Evolutionary conservation across 331 rosid species (phyloP).

Genomic region (Malus hybrid): DNA sequence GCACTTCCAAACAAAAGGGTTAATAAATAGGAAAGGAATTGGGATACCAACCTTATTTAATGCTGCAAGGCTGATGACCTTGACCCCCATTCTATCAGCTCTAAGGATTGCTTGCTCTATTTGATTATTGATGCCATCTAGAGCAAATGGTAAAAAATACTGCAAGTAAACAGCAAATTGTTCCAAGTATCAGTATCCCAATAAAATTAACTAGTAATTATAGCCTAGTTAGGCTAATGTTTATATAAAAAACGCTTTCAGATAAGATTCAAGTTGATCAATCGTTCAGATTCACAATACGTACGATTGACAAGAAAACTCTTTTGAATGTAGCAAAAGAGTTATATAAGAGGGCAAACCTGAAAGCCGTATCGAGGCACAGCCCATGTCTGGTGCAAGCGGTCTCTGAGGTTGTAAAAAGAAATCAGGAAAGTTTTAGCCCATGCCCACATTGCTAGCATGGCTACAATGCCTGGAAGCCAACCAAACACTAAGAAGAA

Average conservation of each 20-base stretch:
- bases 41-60: conserved; percentile 66
- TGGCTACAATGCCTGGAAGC: conserved; percentile 19
- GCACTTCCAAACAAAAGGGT: neutral
- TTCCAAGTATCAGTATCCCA: neutral
- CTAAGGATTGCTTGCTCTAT: conserved; percentile 78
- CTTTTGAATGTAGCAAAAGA: neutral
- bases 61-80: conserved; percentile 96
- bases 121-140: conserved; percentile 72
- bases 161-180: conserved; percentile 8
- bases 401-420: conserved; percentile 57
- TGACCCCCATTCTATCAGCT: conserved; percentile 81
- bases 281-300: neutral
- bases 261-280: neutral
- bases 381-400: conserved; percentile 82
- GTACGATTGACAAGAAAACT: neutral
- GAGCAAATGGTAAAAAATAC: conserved; percentile 96
- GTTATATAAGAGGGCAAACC: conserved; percentile 23
- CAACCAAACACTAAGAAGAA: conserved; percentile 30
- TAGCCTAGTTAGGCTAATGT: neutral
- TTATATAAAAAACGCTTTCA: no score
- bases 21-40: neutral
- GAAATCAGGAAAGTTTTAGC: conserved; percentile 57
- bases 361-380: conserved; percentile 88
- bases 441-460: conserved; percentile 75
- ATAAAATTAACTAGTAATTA: neutral